Evolutionary conservation across 2,329 filamentous ascomycete species (phyloP).

Genomic region (Trichoderma aggressivum): DNA sequence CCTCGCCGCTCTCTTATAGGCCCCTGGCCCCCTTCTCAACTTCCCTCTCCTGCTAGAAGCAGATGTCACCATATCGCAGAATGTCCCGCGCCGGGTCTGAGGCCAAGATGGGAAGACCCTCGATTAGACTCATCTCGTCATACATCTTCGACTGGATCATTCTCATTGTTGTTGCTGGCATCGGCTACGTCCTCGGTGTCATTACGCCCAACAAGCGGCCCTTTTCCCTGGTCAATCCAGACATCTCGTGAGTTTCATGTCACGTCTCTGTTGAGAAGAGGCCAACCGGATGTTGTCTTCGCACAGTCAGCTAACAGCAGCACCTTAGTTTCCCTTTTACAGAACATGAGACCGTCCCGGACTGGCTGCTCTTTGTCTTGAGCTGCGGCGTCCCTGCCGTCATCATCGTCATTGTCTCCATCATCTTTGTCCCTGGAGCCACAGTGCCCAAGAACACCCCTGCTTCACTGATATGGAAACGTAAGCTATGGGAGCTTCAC

Average conservation of each 20-base stretch:
- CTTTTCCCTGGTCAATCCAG: constrained; percentile 68
- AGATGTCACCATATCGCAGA: constrained; percentile 30
- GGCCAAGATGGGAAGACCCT: constrained; percentile 27
- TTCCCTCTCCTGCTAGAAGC: constrained; percentile 2
- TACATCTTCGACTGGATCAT: constrained; percentile 75
- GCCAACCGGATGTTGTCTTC: background rate
- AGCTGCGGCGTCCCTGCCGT: constrained; percentile 61
- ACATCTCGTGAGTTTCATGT: constrained; percentile 59
- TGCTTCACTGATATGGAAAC: constrained; percentile 64
- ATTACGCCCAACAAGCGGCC: constrained; percentile 64
- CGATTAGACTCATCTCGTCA: constrained; percentile 49
- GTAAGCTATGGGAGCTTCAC: constrained; percentile 90
- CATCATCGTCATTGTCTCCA: constrained; percentile 64
- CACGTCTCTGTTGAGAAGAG: background rate
- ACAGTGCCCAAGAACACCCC: constrained; percentile 63
- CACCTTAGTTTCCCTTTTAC: constrained; percentile 62
- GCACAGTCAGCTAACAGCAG: constrained; percentile 13
- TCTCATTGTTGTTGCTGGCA: constrained; percentile 55
- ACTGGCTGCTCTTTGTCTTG: constrained; percentile 61
- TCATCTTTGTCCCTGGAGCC: constrained; percentile 69
- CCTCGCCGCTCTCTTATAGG: background rate
- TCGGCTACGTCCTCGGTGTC: constrained; percentile 57
- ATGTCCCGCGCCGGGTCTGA: constrained; percentile 26
- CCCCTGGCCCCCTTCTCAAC: background rate
- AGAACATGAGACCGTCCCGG: constrained; percentile 68